These are phyloP conservation scores for Entomortierella lignicola DNA, from an alignment of 192 early-diverging fungal genomes.

Conservation along the genomic window DNA sequence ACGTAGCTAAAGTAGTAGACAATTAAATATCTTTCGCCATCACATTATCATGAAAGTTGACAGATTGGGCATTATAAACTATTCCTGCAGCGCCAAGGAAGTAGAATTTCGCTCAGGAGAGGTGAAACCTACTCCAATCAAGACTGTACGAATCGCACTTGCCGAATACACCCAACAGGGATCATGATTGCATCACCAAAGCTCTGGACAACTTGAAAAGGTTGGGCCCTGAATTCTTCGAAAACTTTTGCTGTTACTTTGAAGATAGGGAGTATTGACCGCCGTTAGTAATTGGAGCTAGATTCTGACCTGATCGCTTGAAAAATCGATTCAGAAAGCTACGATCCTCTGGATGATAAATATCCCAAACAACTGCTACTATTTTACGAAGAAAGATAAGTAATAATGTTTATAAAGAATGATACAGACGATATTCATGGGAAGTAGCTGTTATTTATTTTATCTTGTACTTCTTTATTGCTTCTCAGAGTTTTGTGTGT, in stretches of 20 bases:
- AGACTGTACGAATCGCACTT: conserved; percentile 2
- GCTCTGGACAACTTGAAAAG: conserved; percentile 1
- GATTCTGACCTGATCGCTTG: not conserved
- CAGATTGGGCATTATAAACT: not conserved
- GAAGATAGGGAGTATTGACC: not conserved
- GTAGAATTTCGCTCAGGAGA: not conserved
- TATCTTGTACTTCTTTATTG: not conserved
- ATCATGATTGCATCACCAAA: conserved; percentile 22
- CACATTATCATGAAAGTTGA: not conserved
- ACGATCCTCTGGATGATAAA: conserved; percentile 13
- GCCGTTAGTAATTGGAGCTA: not conserved
- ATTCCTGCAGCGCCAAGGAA: not conserved
- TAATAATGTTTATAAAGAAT: too few species aligned
- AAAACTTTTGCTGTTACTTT: not conserved
- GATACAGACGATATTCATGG: too few species aligned
- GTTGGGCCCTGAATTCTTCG: not conserved
- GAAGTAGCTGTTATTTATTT: too few species aligned
- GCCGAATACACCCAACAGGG: conserved; percentile 4
- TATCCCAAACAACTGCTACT: conserved; percentile 8
- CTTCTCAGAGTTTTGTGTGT: not conserved
- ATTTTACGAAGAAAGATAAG: not conserved
- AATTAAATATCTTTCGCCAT: conserved; percentile 2
- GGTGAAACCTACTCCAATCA: conserved; percentile 8
- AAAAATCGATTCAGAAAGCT: not conserved
- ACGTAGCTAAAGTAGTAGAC: conserved; percentile 14